phyloP scores from a whole-genome alignment of 202 grass and related monocot species.

The Zoysia matrella region DNA sequence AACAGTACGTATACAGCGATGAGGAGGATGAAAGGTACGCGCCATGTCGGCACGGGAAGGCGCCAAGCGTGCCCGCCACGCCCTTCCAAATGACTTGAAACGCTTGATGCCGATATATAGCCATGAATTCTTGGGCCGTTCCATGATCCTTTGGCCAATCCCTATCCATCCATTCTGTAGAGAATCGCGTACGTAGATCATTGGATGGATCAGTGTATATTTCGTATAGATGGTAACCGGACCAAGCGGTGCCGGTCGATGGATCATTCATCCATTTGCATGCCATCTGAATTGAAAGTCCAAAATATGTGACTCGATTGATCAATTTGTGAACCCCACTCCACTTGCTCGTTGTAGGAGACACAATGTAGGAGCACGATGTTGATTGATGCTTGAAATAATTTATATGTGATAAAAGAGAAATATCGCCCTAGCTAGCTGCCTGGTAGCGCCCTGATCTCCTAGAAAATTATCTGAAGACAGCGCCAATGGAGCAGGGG shows the following conservation, averaged over 20 bases:
- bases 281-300: neutral
- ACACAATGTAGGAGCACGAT: neutral
- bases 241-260: neutral
- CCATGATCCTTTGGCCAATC: neutral
- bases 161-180: neutral
- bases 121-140: neutral
- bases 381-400: neutral
- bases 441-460: neutral
- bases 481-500: constrained; percentile 29
- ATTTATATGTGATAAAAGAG: no score
- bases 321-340: neutral
- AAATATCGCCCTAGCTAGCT: neutral
- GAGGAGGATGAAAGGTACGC: constrained; percentile 19
- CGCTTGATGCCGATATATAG: constrained; percentile 21
- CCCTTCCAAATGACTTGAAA: constrained; percentile 18
- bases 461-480: constrained; percentile 40
- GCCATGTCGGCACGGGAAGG: constrained; percentile 49
- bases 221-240: neutral
- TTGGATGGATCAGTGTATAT: neutral
- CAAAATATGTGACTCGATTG: neutral
- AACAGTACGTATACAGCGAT: neutral
- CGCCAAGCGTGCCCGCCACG: constrained; percentile 19
- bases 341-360: neutral
- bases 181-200: neutral
- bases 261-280: constrained; percentile 1